Base-by-base conservation (phyloP, 768 basidiomycete species). In the Vishniacozyma victoriae region DNA sequence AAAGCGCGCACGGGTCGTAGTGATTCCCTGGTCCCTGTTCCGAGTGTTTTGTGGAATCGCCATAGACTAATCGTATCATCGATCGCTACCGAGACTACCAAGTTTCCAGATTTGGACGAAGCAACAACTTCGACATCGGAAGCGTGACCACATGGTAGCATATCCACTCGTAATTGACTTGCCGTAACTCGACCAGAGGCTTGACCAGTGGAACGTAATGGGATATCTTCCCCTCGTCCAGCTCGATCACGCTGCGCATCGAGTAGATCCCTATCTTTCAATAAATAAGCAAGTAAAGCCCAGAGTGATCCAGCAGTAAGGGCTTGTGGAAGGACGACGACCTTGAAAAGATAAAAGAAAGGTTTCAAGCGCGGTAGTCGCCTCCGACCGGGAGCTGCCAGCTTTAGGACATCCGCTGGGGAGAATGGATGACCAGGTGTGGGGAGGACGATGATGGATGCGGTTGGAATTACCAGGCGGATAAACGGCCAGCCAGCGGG, bases 221-320 rank as follows among this genome's bases (percentile, higher is more conserved):
- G 39, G 7, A 41, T 25, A 11, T 41, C 48, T 15, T 60, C 55
- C 5, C 41, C 44, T 31, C 59, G 35, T 20, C 59, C 60, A 3
- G 59, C 38, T 23, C 84, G 62, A 44, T 74, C 64, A 36, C 74
- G 78, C 61, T 91, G 88, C 2, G 87, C 85, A 60, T 91, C 91
- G 27, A 95, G 77, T 0, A 91, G 79, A 50, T 99, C 91, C 0
- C 88, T 82, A 56, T 93, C 84, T 74, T 92, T 93, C 52, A 96
- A 75, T 2, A 99, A 77, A 66, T 91, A 91, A 9, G 88, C 76
- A 6, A 93, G 75, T 11, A 97, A 72, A 6, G 79, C 77, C 68
- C 86, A 96, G 9, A 97, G 76, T 3, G 79, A 70, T 20, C 78
- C 73, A 5, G 85, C 86, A 0, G 92, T 93, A 4, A 77, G 76